Percentiles rank a stretch among this genome's conserved stretches.
phyloP scores from a whole-genome alignment of 2,329 filamentous ascomycete species.

The Colletotrichum shisoi region DNA sequence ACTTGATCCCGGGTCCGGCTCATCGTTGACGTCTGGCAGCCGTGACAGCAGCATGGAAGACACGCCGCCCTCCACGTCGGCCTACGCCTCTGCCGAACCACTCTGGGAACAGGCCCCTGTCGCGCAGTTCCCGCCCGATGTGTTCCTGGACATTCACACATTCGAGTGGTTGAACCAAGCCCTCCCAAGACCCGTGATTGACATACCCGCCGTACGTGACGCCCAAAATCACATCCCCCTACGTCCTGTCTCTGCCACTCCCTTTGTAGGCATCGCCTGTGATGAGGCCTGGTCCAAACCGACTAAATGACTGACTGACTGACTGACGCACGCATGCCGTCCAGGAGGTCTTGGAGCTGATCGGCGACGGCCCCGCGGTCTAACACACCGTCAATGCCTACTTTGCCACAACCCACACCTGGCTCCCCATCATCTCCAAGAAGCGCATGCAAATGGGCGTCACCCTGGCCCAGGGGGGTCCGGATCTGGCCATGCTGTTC shows the following conservation, averaged over 20 bases:
- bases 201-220: conserved; percentile 51
- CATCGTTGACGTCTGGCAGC: neutral
- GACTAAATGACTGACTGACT: conserved; percentile 2
- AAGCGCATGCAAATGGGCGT: conserved; percentile 55
- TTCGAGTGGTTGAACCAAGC: conserved; percentile 50
- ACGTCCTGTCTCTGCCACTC: neutral
- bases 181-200: conserved; percentile 51
- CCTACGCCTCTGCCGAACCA: conserved; percentile 2
- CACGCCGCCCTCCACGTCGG: conserved; percentile 3
- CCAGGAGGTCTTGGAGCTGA: conserved; percentile 51
- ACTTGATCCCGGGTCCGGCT: neutral
- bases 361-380: conserved; percentile 51
- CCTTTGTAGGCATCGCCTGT: neutral
- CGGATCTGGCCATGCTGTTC: conserved; percentile 57
- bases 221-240: neutral
- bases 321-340: no score
- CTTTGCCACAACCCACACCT: conserved; percentile 56
- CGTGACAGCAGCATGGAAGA: conserved; percentile 11
- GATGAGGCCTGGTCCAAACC: neutral
- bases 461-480: conserved; percentile 53
- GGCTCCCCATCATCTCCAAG: conserved; percentile 58
- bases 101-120: conserved; percentile 16
- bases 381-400: conserved; percentile 52
- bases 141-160: conserved; percentile 54
- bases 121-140: conserved; percentile 51